Base-by-base conservation (phyloP, 345 rosid genomes). In the Abelmoschus esculentus region DNA sequence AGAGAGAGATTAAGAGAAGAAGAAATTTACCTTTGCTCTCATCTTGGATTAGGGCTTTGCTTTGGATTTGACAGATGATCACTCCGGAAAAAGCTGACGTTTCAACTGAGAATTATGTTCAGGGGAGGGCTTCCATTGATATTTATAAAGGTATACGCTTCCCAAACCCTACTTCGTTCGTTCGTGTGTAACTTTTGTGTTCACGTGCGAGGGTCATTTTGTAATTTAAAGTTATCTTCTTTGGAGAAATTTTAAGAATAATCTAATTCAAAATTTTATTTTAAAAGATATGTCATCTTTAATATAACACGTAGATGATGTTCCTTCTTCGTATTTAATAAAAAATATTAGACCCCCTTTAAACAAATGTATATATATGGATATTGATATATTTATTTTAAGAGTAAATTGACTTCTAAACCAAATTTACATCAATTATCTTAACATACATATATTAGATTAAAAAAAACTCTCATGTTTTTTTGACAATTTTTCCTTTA, bases 21-120 rank as follows among this genome's bases (percentile, higher is more conserved):
- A 3, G 13, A 34, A 61, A 18, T n/a, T 42, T 34, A 61, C 66
- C 66, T 61, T 61, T 26, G 66, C 66, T 34, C 66, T 61, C 66
- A 61, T 61, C 26, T 61, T 34, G 28, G 44, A 0, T 61, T 61
- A 36, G 14, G 26, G 28, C 26, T 61, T 61, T 34, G 40, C 5
- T 34, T 17, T 61, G 13, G 47, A 8, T n/a, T 34, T 34, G 7
- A 3, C 1, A 12, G 3, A 61, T 17, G 5, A 61, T 17, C 22
- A 12, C 7, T 34, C 5, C 3, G 7, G 13, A 34, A 14, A 34
- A 14, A 34, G 1, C 46, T 7, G 66, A n/a, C 26, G 62, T 58
- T 32, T 34, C 46, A n/a, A 7, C 34, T 32, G 6, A 32, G 22
- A 15, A 15, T 60, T 36, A 36, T 36, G 9, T 15, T 7, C 3